These are phyloP conservation scores for Agaricus bisporus DNA, from an alignment of 768 basidiomycete genomes.

Conservation along the genomic window DNA sequence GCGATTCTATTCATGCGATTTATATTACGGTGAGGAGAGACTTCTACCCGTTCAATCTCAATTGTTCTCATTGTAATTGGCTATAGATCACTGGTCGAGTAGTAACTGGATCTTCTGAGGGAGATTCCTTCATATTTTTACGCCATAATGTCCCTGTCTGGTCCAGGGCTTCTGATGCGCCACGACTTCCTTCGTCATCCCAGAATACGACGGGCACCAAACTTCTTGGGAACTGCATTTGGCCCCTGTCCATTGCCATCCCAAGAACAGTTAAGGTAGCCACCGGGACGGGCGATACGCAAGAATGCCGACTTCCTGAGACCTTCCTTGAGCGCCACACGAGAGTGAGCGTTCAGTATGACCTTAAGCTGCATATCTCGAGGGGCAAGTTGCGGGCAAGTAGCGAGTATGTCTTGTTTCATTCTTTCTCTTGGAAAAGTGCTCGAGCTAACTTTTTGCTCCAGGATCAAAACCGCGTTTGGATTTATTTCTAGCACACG, in stretches of 20 bases:
- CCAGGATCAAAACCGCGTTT: constrained; percentile 46
- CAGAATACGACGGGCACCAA: constrained; percentile 35
- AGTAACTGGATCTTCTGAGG: constrained; percentile 39
- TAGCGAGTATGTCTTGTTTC: constrained; percentile 31
- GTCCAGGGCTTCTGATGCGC: constrained; percentile 37
- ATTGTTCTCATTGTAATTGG: not conserved
- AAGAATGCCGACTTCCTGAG: constrained; percentile 40
- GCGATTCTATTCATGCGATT: constrained; percentile 46
- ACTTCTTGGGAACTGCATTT: constrained; percentile 39
- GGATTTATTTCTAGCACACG: constrained; percentile 43
- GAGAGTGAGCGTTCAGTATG: constrained; percentile 44
- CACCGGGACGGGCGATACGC: constrained; percentile 28
- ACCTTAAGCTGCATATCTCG: constrained; percentile 38
- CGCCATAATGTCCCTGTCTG: constrained; percentile 39
- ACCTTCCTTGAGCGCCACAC: constrained; percentile 48
- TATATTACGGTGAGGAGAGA: constrained; percentile 31
- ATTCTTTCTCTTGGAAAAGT: not conserved
- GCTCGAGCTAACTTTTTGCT: not conserved
- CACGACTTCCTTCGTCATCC: constrained; percentile 35
- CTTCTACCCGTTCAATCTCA: not conserved
- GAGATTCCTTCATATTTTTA: constrained; percentile 40
- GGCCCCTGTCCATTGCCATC: constrained; percentile 43
- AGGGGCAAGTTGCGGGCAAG: constrained; percentile 43
- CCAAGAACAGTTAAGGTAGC: constrained; percentile 35
- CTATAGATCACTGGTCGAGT: constrained; percentile 44